Conservation (phyloP, 371 early-diverging fungal genomes). For the Homolaphlyctis polyrhiza region DNA sequence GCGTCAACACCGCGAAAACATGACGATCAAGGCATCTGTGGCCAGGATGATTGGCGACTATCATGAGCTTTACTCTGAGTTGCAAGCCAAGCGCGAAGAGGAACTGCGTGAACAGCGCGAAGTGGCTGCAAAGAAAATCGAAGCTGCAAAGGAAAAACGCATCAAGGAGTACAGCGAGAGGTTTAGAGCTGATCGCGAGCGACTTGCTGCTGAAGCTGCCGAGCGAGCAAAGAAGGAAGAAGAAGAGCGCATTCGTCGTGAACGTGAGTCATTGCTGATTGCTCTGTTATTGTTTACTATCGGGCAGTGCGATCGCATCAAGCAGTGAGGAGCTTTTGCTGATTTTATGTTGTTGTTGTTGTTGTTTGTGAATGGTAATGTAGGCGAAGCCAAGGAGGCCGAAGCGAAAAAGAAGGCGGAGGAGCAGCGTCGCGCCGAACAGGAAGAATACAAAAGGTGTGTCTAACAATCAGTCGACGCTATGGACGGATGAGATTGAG, state of each 20-base stretch:
- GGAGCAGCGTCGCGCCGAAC: constrained; percentile 21
- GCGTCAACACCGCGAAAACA: constrained; percentile 64
- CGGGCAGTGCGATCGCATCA: no score
- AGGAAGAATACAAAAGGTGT: constrained; percentile 23
- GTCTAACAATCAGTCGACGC: no score
- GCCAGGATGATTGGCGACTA: constrained; percentile 76
- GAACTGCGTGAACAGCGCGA: constrained; percentile 19
- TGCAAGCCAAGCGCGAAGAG: constrained; percentile 24
- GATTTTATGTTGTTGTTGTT: no score
- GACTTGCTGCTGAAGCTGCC: constrained; percentile 24
- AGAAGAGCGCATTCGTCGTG: constrained; percentile 21
- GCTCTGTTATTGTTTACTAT: no score
- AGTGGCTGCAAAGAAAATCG: constrained; percentile 25
- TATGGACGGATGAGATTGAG: no score
- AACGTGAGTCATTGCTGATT: constrained; percentile 17
- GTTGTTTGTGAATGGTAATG: no score
- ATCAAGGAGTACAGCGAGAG: constrained; percentile 19
- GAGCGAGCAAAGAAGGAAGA: constrained; percentile 23
- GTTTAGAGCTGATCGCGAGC: constrained; percentile 20
- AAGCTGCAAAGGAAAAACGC: constrained; percentile 29
- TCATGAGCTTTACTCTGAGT: constrained; percentile 49
- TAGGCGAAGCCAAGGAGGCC: constrained; percentile 8
- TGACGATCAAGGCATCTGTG: constrained; percentile 73
- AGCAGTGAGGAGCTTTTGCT: no score
- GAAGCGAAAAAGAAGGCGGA: constrained; percentile 16